Evolutionary conservation across 1,139 yeast species (phyloP).

Genomic region (Hyphopichia khmerensis): DNA sequence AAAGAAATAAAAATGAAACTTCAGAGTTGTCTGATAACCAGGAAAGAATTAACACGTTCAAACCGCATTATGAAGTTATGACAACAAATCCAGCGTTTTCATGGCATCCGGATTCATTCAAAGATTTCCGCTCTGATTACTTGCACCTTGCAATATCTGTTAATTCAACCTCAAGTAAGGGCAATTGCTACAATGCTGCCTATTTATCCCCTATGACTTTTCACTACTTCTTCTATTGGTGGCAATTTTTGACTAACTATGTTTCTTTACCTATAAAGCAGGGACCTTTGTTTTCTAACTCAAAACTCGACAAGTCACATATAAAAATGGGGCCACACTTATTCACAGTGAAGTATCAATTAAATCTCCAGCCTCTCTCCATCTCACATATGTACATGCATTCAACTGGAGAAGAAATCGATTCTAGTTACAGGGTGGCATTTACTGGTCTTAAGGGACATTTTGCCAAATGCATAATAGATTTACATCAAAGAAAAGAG

Average conservation of each 20-base stretch:
- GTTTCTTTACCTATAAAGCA: slow-evolving; percentile 73
- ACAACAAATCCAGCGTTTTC: slow-evolving; percentile 42
- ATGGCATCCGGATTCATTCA: slow-evolving; percentile 66
- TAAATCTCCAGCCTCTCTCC: slow-evolving; percentile 70
- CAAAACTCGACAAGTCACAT: slow-evolving; percentile 29
- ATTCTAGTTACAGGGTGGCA: slow-evolving; percentile 49
- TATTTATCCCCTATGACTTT: slow-evolving; percentile 75
- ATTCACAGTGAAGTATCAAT: slow-evolving; percentile 76
- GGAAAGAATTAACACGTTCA: slow-evolving; percentile 32
- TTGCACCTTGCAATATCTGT: slow-evolving; percentile 72
- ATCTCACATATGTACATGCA: slow-evolving; percentile 72
- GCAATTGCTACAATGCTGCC: slow-evolving; percentile 60
- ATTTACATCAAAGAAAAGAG: slow-evolving; percentile 81
- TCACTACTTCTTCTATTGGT: slow-evolving; percentile 76
- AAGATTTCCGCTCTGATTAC: slow-evolving; percentile 75
- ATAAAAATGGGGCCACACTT: slow-evolving; percentile 76
- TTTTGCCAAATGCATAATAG: slow-evolving; percentile 64
- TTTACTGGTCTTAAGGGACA: slow-evolving; percentile 81
- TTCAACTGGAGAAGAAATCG: slow-evolving; percentile 42
- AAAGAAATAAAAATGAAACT: slow-evolving; percentile 28
- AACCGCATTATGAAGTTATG: slow-evolving; percentile 44
- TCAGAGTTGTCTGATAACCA: slow-evolving; percentile 25
- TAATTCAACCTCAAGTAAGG: slow-evolving; percentile 30
- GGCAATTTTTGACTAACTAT: slow-evolving; percentile 70
- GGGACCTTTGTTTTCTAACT: slow-evolving; percentile 58